These are phyloP conservation scores for Triangularia setosa DNA, from an alignment of 2,329 filamentous ascomycete genomes.

Conservation along the genomic window DNA sequence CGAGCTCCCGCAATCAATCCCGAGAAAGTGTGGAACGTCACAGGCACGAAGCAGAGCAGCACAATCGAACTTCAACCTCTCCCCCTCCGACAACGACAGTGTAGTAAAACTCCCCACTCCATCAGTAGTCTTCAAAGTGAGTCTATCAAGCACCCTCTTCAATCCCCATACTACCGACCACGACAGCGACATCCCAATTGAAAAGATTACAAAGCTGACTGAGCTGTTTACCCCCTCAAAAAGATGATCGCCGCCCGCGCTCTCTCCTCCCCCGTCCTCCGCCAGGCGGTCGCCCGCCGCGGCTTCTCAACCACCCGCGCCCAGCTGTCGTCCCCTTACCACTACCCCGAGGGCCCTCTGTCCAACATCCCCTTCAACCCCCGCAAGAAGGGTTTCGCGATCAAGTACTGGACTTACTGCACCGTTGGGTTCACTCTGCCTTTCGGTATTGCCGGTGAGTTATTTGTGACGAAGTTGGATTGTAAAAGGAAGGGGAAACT, in stretches of 20 bases:
- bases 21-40: slow-evolving; percentile 4
- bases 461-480: slow-evolving; percentile 15
- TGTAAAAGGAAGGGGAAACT: slow-evolving; percentile 6
- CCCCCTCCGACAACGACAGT: slow-evolving; percentile 12
- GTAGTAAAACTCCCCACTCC: slow-evolving; percentile 6
- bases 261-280: slow-evolving; percentile 50
- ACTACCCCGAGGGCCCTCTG: slow-evolving; percentile 95
- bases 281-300: slow-evolving; percentile 67
- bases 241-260: slow-evolving; percentile 78
- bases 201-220: neutral
- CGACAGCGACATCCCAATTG: neutral
- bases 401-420: slow-evolving; percentile 76
- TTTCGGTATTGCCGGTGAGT: slow-evolving; percentile 61
- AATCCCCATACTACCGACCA: neutral
- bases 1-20: slow-evolving; percentile 14
- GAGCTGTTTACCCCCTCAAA: neutral
- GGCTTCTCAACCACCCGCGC: slow-evolving; percentile 88
- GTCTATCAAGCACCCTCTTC: neutral
- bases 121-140: slow-evolving; percentile 17
- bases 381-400: slow-evolving; percentile 75
- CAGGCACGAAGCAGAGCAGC: slow-evolving; percentile 12
- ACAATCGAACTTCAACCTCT: slow-evolving; percentile 12
- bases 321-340: slow-evolving; percentile 86
- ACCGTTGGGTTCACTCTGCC: slow-evolving; percentile 56
- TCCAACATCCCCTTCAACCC: slow-evolving; percentile 98